A percentile compares a stretch with the other conserved stretches of the same genome.
phyloP scores from a whole-genome alignment of 345 rosid species.

The Durio zibethinus region DNA sequence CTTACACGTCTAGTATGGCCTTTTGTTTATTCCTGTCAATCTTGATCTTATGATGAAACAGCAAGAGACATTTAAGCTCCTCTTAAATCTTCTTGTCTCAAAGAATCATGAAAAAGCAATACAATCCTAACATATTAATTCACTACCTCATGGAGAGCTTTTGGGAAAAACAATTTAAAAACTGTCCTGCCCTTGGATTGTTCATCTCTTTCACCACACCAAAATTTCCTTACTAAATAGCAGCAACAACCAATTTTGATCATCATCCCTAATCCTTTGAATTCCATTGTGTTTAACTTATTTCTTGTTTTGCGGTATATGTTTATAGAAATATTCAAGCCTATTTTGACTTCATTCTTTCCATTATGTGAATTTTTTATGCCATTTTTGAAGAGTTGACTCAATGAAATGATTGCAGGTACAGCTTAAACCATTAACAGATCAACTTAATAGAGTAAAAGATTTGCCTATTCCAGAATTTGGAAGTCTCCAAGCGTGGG shows the following conservation, averaged over 20 bases:
- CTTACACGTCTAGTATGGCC: background rate
- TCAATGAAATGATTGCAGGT: conserved; percentile 47
- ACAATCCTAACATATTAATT: background rate
- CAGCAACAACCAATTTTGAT: background rate
- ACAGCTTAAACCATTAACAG: conserved; percentile 67
- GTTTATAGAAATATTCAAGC: background rate
- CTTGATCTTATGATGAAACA: background rate
- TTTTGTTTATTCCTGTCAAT: background rate
- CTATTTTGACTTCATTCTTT: background rate
- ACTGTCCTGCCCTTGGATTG: background rate
- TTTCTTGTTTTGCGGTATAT: background rate
- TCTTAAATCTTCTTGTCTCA: background rate
- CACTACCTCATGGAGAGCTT: background rate
- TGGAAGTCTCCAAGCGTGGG: conserved; percentile 82
- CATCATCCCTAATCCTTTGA: background rate
- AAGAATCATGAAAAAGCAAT: background rate
- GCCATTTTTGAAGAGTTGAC: conserved; percentile 6
- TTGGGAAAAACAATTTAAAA: background rate
- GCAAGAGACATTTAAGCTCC: background rate
- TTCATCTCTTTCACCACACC: background rate
- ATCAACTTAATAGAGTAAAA: conserved; percentile 75
- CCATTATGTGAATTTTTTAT: background rate
- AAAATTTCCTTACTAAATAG: background rate
- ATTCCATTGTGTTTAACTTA: background rate
- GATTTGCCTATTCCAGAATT: conserved; percentile 76